These are phyloP conservation scores for Malassezia furfur DNA, from an alignment of 1,284 basidiomycete genomes.

Conservation along the genomic window DNA sequence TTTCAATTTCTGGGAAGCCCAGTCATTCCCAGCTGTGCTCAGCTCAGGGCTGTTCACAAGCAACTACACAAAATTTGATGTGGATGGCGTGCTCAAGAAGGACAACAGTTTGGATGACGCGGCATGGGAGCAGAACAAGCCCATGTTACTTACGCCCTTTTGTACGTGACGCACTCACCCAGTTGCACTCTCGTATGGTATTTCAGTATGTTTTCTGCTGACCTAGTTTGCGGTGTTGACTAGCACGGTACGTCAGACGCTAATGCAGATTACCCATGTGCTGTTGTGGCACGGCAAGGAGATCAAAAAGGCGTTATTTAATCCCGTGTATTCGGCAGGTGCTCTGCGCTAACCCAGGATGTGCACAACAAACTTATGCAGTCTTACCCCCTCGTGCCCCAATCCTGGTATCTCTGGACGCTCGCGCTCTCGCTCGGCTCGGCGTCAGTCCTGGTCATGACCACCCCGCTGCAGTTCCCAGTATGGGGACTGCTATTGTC, in stretches of 20 bases:
- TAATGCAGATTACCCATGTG: conserved; percentile 49
- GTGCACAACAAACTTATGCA: conserved; percentile 46
- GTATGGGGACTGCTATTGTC: conserved; percentile 52
- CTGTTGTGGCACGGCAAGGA: conserved; percentile 53
- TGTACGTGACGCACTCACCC: background rate
- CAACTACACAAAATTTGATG: conserved; percentile 30
- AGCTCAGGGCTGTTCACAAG: conserved; percentile 49
- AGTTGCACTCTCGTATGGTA: conserved; percentile 49
- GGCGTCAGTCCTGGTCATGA: conserved; percentile 50
- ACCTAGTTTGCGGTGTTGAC: conserved; percentile 51
- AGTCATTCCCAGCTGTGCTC: conserved; percentile 48
- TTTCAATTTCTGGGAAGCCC: conserved; percentile 51
- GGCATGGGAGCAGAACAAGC: conserved; percentile 48
- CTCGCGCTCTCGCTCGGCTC: conserved; percentile 37
- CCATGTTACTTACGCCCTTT: conserved; percentile 52
- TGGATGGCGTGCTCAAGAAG: conserved; percentile 29
- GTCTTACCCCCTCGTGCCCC: conserved; percentile 40
- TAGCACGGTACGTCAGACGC: conserved; percentile 35
- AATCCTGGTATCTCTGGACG: conserved; percentile 42
- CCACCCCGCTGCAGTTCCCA: conserved; percentile 52
- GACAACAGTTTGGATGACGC: conserved; percentile 50
- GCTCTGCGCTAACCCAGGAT: conserved; percentile 23
- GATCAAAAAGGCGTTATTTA: conserved; percentile 50
- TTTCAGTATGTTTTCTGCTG: conserved; percentile 17
- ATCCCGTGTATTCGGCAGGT: conserved; percentile 34